These are phyloP conservation scores for Globisporangium viniferum DNA, from an alignment of 352 stramenopile species.

Conservation along the genomic window DNA sequence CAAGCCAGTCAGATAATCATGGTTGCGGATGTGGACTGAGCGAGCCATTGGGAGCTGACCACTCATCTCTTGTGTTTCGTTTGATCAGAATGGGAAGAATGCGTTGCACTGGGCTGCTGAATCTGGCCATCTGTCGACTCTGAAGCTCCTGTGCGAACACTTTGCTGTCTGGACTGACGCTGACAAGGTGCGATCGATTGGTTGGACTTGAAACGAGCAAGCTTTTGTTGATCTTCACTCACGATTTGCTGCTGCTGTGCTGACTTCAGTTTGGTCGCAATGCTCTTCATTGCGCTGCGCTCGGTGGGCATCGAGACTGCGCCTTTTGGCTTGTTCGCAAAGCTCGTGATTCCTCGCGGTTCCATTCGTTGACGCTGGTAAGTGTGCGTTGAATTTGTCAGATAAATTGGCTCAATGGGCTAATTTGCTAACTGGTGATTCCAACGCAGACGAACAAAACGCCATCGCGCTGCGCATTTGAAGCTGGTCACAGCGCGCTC, in stretches of 20 bases:
- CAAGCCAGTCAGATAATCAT: neutral
- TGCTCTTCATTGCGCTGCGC: constrained; percentile 71
- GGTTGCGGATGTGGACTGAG: neutral
- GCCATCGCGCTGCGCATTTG: constrained; percentile 83
- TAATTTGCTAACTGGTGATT: neutral
- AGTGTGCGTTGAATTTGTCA: neutral
- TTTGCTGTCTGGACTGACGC: constrained; percentile 75
- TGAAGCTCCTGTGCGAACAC: constrained; percentile 80
- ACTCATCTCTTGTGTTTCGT: neutral
- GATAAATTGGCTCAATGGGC: neutral
- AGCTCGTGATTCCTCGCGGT: constrained; percentile 53
- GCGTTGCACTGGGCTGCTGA: constrained; percentile 85
- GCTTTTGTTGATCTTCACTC: neutral
- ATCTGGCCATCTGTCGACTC: constrained; percentile 65
- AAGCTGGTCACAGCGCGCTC: constrained; percentile 76
- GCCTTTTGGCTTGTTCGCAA: constrained; percentile 83
- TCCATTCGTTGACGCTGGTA: constrained; percentile 74
- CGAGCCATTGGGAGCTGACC: neutral
- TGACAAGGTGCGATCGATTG: constrained; percentile 52
- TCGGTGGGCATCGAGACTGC: constrained; percentile 81
- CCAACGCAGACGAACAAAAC: constrained; percentile 78
- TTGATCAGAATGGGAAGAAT: constrained; percentile 81
- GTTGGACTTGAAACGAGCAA: neutral
- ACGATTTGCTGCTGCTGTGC: neutral
- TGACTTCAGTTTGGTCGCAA: constrained; percentile 74